Base-by-base conservation (phyloP, 495 filamentous ascomycete genomes). In the Corynascus novoguineensis region DNA sequence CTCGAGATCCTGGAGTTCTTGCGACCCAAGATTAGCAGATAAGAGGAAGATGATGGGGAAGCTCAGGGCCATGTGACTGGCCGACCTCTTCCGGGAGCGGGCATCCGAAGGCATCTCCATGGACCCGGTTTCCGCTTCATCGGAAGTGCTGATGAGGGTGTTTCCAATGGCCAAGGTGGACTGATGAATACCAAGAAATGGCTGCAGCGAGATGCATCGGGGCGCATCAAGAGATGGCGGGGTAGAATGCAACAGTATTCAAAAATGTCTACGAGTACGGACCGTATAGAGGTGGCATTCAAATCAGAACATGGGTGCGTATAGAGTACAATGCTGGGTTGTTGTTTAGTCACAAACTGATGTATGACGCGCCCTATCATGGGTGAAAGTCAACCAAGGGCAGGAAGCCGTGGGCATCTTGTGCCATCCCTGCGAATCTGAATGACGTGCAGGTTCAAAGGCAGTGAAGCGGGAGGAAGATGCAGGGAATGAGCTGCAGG, bases 1-100 rank as follows among this genome's bases (percentile, higher is more conserved):
- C 64, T 92, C 87, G 14, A 85, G 57, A 29, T 77, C 67, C 47
- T 86, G 80, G 17, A 88, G 71, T 51, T 84, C 77, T 4, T 85
- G 75, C 15, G 79, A 67, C 0, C 76, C 69, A 12, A 96, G 75
- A 59, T 92, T 84, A 9, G 86, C 82, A 6, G 85, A 73, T 0
- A 96, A 81, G 41, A 97, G 79, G 56, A 83, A 92, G 11, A 91
- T 84, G 7, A 83, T 71, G 5, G 92, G 89, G 42, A 91, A 78
- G 4, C 63, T 42, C 19, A 72, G 69, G 10, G 54, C 32, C 65
- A 68, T 68, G 21, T 32, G 24, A 28, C 34, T 41, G 19, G 35
- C 25, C 28, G 46, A 34, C 38, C 53, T 37, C 21, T 34, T 37
- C 1, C 31, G 42, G 17, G 42, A 28, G 29, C 7, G 21, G 0